Evolutionary conservation across 2,329 filamentous ascomycete species (phyloP).

Genomic region (Trichoderma sp.): DNA sequence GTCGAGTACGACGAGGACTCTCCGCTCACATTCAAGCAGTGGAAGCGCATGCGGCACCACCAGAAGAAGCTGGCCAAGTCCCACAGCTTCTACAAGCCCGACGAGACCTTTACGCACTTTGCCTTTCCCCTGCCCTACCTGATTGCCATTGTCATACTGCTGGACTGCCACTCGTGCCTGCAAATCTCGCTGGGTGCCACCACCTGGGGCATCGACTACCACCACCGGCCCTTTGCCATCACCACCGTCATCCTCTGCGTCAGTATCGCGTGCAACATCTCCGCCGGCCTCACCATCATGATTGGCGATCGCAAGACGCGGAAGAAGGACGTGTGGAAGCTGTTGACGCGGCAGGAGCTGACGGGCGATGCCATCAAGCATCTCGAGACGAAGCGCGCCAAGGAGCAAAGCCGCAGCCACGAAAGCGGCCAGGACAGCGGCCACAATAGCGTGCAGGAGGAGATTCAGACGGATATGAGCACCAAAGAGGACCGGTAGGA

Average conservation of each 20-base stretch:
- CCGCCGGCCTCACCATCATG: conserved; percentile 73
- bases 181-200: conserved; percentile 77
- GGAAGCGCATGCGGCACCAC: conserved; percentile 71
- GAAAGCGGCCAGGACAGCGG: conserved; percentile 11
- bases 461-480: neutral
- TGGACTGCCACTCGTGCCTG: conserved; percentile 77
- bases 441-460: conserved; percentile 1
- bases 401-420: conserved; percentile 23
- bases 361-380: conserved; percentile 61
- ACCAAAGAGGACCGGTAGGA: conserved; percentile 10
- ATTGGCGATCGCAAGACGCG: conserved; percentile 74
- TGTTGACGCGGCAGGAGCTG: conserved; percentile 74
- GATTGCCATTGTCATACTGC: conserved; percentile 73
- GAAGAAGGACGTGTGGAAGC: conserved; percentile 83
- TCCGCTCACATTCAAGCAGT: conserved; percentile 66
- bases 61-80: conserved; percentile 78
- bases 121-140: conserved; percentile 76
- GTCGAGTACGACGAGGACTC: conserved; percentile 53
- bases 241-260: conserved; percentile 81
- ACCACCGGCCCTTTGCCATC: conserved; percentile 66
- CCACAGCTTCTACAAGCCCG: conserved; percentile 86
- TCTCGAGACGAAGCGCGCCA: conserved; percentile 37
- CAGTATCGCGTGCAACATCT: conserved; percentile 76
- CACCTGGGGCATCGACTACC: conserved; percentile 78
- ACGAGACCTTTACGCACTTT: conserved; percentile 79